Base-by-base conservation (phyloP, 2,329 filamentous ascomycete genomes). In the Eutypa lata region DNA sequence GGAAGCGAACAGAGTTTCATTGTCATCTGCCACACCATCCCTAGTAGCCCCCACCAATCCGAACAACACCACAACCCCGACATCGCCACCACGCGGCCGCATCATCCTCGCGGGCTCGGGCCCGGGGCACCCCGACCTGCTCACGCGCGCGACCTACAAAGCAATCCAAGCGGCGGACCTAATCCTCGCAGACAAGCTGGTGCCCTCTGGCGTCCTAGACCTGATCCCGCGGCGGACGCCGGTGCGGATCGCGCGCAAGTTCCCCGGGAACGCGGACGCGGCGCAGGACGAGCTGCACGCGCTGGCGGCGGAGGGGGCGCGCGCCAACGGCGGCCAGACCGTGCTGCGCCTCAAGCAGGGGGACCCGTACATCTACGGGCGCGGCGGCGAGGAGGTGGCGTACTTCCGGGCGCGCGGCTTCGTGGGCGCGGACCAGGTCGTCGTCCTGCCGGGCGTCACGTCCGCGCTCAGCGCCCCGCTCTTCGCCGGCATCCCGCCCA, bases 291-390 rank as follows among this genome's bases (percentile, higher is more conserved):
- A 99, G 71, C 84, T 99, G 4, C 81, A 96, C 2, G 80, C 86
- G 50, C 80, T 90, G 62, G 94, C 91, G 0, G 77, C 96, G 2
- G 82, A 83, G 2, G 91, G 85, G 2, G 77, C 78, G 2, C 91
- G 85, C 2, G 77, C 78, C 16, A 67, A 64, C 5, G 71, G 72
- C 19, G 94, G 94, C 13, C 85, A 89, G 68, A 89, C 84, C 1
- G 94, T 99, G 0, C 78, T 99, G 33, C 83, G 94, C 3, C 78
- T 99, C 44, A 99, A 99, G 74, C 94, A 99, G 69, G 94, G 94
- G 45, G 94, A 99, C 65, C 94, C 94, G 0, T 99, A 96, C 71
- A 83, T 99, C 38, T 99, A 97, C 71, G 94, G 94, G 38, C 86
- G 94, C 38, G 94, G 94, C 52, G 94, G 91, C 33, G 94, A 99